phyloP scores from a whole-genome alignment of 371 early-diverging fungal genomes.

The Encephalitozoon intestinalis region DNA sequence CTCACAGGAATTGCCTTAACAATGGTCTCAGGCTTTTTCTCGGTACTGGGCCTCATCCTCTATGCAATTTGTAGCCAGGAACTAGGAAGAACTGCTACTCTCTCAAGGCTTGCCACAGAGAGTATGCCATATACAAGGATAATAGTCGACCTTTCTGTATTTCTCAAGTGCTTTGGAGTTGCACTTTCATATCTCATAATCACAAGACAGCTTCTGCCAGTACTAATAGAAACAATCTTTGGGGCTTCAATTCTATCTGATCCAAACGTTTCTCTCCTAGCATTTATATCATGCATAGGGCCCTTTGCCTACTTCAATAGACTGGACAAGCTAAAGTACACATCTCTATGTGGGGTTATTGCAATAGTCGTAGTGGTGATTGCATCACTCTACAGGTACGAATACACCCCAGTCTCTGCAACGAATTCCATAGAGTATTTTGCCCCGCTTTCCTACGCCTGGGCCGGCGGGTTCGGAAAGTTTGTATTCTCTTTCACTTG shows the following conservation, averaged over 20 bases:
- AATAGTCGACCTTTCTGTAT: constrained; percentile 85
- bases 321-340: constrained; percentile 83
- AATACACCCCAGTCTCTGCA: constrained; percentile 61
- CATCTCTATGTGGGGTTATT: constrained; percentile 75
- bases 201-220: constrained; percentile 78
- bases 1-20: constrained; percentile 36
- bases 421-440: constrained; percentile 44
- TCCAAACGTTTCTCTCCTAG: constrained; percentile 24
- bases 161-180: constrained; percentile 97
- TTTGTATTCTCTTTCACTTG: constrained; percentile 98
- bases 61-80: constrained; percentile 43
- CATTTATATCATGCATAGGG: constrained; percentile 34
- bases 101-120: constrained; percentile 67
- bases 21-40: constrained; percentile 36
- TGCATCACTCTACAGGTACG: constrained; percentile 72
- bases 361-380: constrained; percentile 77
- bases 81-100: constrained; percentile 42
- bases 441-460: constrained; percentile 62
- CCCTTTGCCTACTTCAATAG: constrained; percentile 63
- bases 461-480: constrained; percentile 76
- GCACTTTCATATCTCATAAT: constrained; percentile 94
- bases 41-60: constrained; percentile 49
- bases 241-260: constrained; percentile 6
- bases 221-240: constrained; percentile 34
- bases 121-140: constrained; percentile 80